phyloP scores from a whole-genome alignment of 75 land plant species.

The Sequoia sempervirens region DNA sequence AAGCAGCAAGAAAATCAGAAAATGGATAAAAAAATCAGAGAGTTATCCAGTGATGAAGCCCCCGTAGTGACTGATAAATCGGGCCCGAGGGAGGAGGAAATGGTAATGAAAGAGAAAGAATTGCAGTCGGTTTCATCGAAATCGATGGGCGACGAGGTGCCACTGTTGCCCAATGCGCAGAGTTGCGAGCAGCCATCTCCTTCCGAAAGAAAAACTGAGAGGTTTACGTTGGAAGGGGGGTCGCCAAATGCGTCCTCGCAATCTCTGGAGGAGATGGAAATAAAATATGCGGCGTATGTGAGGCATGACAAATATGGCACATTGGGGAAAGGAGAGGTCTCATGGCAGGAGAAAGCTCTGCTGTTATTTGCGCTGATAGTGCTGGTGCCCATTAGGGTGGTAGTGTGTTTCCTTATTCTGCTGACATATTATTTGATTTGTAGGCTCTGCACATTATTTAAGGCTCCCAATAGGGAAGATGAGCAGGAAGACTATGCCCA shows the following conservation, averaged over 20 bases:
- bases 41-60: neutral
- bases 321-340: conserved; percentile 62
- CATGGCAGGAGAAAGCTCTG: conserved; percentile 63
- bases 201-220: neutral
- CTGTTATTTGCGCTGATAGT: conserved; percentile 51
- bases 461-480: conserved; percentile 48
- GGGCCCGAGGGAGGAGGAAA: neutral
- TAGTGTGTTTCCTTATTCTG: conserved; percentile 41
- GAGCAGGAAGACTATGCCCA: conserved; percentile 77
- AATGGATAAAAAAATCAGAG: neutral
- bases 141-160: neutral
- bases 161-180: neutral
- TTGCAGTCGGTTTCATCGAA: neutral
- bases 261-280: conserved; percentile 60
- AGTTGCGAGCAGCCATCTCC: neutral
- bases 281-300: conserved; percentile 79
- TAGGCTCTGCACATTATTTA: conserved; percentile 63
- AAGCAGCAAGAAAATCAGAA: neutral
- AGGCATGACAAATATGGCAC: conserved; percentile 79
- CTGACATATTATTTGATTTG: conserved; percentile 78
- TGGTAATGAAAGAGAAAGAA: neutral
- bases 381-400: conserved; percentile 61
- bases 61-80: neutral
- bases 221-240: neutral
- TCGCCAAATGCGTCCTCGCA: neutral